Conservation (phyloP, 176 grass and related monocot species). For the Triticum turgidum region DNA sequence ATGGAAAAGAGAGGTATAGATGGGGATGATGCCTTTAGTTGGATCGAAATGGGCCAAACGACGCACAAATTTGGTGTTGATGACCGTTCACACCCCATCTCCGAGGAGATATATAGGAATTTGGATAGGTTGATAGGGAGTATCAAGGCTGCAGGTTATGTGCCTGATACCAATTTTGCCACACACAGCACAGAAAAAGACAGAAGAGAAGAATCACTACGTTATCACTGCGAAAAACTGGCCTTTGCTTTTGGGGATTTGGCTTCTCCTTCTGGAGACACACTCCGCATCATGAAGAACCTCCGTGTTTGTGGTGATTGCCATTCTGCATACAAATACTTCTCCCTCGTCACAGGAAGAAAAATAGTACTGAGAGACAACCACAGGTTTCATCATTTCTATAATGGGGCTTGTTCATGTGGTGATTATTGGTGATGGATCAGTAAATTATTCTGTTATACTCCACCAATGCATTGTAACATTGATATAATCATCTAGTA, state of each 20-base stretch:
- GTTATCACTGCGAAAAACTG: slow-evolving; percentile 49
- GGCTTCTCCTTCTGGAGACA: slow-evolving; percentile 9
- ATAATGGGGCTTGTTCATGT: slow-evolving; percentile 36
- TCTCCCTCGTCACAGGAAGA: slow-evolving; percentile 41
- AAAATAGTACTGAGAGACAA: slow-evolving; percentile 46
- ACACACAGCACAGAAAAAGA: slow-evolving; percentile 16
- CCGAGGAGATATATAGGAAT: slow-evolving; percentile 33
- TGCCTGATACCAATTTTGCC: slow-evolving; percentile 48
- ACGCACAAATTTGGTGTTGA: slow-evolving; percentile 42
- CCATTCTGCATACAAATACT: slow-evolving; percentile 38
- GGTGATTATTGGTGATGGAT: slow-evolving; percentile 47
- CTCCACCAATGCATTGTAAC: not conserved
- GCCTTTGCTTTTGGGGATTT: slow-evolving; percentile 52
- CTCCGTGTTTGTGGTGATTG: slow-evolving; percentile 47
- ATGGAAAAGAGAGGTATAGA: slow-evolving; percentile 32
- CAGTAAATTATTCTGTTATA: not conserved
- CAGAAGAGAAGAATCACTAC: slow-evolving; percentile 39
- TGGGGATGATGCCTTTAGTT: slow-evolving; percentile 42
- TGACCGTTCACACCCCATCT: slow-evolving; percentile 44
- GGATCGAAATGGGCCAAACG: slow-evolving; percentile 38
- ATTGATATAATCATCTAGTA: not conserved
- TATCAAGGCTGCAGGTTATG: slow-evolving; percentile 42
- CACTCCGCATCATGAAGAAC: slow-evolving; percentile 50
- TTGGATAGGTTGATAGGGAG: slow-evolving; percentile 27
- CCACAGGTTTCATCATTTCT: slow-evolving; percentile 39